Base-by-base conservation (phyloP, 768 basidiomycete genomes). In the Solioccasus polychromus region DNA sequence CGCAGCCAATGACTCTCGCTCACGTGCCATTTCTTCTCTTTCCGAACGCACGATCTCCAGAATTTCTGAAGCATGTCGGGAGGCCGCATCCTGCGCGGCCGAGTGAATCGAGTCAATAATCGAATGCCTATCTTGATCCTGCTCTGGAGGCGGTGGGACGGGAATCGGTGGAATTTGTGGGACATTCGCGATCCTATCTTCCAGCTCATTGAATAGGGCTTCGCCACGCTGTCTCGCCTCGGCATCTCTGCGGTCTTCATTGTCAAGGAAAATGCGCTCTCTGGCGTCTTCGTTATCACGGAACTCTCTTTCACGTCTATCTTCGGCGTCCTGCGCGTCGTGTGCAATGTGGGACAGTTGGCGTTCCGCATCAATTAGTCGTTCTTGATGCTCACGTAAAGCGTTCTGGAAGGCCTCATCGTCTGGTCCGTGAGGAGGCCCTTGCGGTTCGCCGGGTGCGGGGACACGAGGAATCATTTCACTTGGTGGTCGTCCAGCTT, bases 261-360 rank as follows among this genome's bases (percentile, higher is more conserved):
- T 70, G 2, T 83, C 80, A 24, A 72, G 56, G 61, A 88, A 88
- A 2, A 81, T 61, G 8, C 68, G 75, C 17, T 85, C 73, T 7
- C 87, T 71, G 40, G 78, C 80, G 10, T 83, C 79, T 62, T 91
- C 88, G 47, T 78, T 76, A 2, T 68, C 67, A 15, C 77, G 74
- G 66, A 87, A 89, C 24, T 82, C 78, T 8, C 61, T 62, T 45
- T 90, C 87, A 9, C 88, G 77, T 36, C 69, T 70, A 20, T 78
- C 74, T 55, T 91, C 88, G 1, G 77, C 78, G 40, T 79, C 77
- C 28, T 76, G 73, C 0, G 80, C 76, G 2, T 72, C 71, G 8
- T 71, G 68, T 8, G 72, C 69, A 5, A 77, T 68, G 24, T 76
- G 68, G 4, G 71, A 68, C 11, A 88, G 58, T 18, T 73, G 72